Evolutionary conservation across 345 rosid species (phyloP).

Genomic region (Populus pruinosa): DNA sequence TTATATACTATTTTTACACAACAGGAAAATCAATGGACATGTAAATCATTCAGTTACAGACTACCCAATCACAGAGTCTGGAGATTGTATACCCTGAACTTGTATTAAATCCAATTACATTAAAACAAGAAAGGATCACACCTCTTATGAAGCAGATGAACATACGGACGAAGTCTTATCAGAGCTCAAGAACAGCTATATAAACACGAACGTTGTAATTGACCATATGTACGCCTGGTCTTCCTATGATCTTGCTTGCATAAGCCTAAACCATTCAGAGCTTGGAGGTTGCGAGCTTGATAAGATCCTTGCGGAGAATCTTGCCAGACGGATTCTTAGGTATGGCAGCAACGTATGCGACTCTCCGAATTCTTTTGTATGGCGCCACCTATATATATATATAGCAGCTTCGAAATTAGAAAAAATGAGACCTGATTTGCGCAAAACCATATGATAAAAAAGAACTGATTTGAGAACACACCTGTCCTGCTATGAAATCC

Average conservation of each 20-base stretch:
- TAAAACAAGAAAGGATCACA: neutral
- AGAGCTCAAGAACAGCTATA: neutral
- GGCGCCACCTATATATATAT: constrained; percentile 69
- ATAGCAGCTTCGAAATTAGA: neutral
- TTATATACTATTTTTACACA: no score
- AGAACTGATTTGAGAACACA: constrained; percentile 1
- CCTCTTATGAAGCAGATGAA: neutral
- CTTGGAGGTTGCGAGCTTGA: constrained; percentile 71
- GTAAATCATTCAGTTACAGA: neutral
- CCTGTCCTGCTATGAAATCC: constrained; percentile 72
- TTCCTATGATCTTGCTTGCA: neutral
- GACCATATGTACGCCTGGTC: neutral
- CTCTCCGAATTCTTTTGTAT: constrained; percentile 65
- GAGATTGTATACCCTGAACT: neutral
- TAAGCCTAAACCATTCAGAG: constrained; percentile 30
- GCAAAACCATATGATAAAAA: neutral
- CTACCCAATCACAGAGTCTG: neutral
- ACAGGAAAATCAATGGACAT: no score
- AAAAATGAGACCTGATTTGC: neutral
- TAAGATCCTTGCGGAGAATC: constrained; percentile 78
- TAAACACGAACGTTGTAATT: neutral
- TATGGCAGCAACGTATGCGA: constrained; percentile 51
- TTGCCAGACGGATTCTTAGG: constrained; percentile 86
- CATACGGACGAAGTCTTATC: neutral
- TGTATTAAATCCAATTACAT: neutral